Percentiles rank a stretch among this genome's conserved stretches.
Evolutionary conservation across 768 basidiomycete genomes (phyloP).

Genomic region (Tulasnella sp.): DNA sequence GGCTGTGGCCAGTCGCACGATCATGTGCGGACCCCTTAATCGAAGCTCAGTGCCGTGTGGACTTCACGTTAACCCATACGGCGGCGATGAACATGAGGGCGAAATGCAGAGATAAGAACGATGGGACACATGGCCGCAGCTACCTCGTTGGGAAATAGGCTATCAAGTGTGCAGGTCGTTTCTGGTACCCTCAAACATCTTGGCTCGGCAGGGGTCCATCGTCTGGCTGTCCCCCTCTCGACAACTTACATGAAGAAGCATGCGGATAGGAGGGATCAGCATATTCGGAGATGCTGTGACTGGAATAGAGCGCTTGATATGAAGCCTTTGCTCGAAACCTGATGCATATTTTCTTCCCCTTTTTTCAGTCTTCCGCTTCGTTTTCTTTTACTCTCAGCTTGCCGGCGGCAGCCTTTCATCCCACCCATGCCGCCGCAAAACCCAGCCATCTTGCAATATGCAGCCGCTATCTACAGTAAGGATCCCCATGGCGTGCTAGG

Average conservation of each 20-base stretch:
- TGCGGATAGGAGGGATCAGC: neutral
- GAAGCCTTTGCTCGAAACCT: neutral
- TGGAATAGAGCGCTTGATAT: neutral
- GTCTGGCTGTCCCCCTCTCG: neutral
- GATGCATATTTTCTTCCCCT: neutral
- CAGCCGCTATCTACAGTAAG: neutral
- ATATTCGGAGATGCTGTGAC: neutral
- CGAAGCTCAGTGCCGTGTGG: neutral
- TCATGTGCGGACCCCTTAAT: conserved; percentile 8
- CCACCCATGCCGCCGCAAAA: neutral
- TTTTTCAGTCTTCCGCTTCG: neutral
- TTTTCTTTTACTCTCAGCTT: neutral
- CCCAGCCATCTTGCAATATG: neutral
- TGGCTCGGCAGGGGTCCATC: neutral
- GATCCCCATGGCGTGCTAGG: conserved; percentile 3
- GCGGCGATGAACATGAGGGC: neutral
- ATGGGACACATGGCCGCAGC: neutral
- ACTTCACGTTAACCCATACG: conserved; percentile 4
- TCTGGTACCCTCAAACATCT: neutral
- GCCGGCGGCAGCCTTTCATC: neutral
- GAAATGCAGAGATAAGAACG: neutral
- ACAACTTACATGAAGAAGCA: neutral
- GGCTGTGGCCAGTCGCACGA: conserved; percentile 9
- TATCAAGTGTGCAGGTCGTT: neutral
- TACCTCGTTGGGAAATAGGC: neutral